A percentile compares a stretch with the other conserved stretches of the same genome.
Evolutionary conservation across 208 protist genomes (phyloP).

Genomic region (Wallacemonas sp.): DNA sequence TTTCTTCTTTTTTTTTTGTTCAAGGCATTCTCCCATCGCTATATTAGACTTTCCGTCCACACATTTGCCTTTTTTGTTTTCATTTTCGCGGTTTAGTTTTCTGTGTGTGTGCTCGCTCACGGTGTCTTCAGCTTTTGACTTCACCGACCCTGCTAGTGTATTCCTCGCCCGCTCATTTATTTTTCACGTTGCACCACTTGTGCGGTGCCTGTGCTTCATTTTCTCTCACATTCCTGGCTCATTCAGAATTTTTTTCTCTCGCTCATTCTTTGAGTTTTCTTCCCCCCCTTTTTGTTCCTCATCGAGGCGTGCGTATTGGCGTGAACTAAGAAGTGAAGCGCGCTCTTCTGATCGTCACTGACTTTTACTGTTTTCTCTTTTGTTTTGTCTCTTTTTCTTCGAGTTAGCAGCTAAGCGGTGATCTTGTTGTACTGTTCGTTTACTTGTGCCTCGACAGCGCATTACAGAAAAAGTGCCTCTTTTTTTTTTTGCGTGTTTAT

Average conservation of each 20-base stretch:
- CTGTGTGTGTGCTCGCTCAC: too few species aligned
- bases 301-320: too few species aligned
- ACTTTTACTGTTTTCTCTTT: not conserved
- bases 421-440: not conserved
- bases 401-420: not conserved
- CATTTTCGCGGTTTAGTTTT: too few species aligned
- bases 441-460: too few species aligned
- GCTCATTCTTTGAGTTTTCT: constrained; percentile 1
- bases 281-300: not conserved
- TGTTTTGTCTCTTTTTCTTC: not conserved
- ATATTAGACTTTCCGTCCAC: too few species aligned
- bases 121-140: too few species aligned
- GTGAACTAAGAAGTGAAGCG: too few species aligned
- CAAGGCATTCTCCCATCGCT: not conserved
- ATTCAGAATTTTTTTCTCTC: not conserved
- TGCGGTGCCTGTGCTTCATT: not conserved
- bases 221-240: constrained; percentile 1
- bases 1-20: not conserved
- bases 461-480: too few species aligned
- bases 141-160: too few species aligned
- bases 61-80: too few species aligned
- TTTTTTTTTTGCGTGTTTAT: not conserved
- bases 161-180: too few species aligned
- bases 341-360: constrained; percentile 7
- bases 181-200: not conserved